Evolutionary conservation across 345 rosid genomes (phyloP).

Genomic region (thale cress (Arabidopsis thaliana)): DNA sequence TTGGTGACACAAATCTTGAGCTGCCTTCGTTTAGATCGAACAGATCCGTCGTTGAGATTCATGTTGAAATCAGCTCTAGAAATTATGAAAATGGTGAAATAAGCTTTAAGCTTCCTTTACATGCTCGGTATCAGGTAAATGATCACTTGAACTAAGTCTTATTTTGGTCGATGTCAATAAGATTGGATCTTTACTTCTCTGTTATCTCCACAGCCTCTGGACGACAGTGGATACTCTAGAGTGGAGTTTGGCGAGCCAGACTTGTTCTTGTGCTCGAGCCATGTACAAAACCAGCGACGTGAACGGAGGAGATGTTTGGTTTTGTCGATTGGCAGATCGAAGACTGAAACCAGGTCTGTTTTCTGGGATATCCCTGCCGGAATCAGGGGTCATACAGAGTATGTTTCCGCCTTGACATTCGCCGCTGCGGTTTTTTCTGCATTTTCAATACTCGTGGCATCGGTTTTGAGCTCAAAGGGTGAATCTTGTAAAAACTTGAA

Average conservation of each 20-base stretch:
- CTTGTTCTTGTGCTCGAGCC: conserved; percentile 54
- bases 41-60: conserved; percentile 78
- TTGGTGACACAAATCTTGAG: conserved; percentile 89
- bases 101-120: conserved; percentile 68
- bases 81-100: conserved; percentile 51
- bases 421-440: conserved; percentile 54
- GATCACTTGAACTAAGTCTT: background rate
- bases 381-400: conserved; percentile 50
- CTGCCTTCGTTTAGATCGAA: conserved; percentile 77
- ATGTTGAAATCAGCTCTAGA: conserved; percentile 49
- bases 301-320: conserved; percentile 50
- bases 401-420: conserved; percentile 65
- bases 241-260: conserved; percentile 71
- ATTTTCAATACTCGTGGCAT: conserved; percentile 50
- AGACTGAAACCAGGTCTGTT: conserved; percentile 36
- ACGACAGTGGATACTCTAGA: conserved; percentile 66
- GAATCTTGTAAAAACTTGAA: conserved; percentile 29
- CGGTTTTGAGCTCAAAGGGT: conserved; percentile 48
- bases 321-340: conserved; percentile 38
- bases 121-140: conserved; percentile 76
- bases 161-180: background rate
- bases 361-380: conserved; percentile 77
- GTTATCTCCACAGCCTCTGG: conserved; percentile 51
- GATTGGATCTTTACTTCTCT: background rate
- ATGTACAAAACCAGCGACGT: conserved; percentile 29